phyloP scores from a whole-genome alignment of 2,329 filamentous ascomycete species.

The Hypoxylon sp. region DNA sequence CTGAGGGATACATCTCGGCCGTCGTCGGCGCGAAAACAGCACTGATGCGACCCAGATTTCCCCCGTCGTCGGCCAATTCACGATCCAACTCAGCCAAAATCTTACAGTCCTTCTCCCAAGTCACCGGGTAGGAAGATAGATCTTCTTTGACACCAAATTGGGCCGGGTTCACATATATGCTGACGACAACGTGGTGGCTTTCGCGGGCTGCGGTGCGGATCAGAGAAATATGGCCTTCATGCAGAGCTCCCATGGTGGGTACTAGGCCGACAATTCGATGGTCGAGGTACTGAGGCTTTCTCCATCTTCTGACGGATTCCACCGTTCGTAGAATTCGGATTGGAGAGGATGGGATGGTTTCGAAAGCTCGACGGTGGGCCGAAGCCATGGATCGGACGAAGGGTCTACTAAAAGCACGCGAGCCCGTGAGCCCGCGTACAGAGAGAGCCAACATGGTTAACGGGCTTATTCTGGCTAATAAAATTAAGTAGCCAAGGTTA shows the following conservation, averaged over 20 bases:
- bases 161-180: slow-evolving; percentile 95
- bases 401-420: slow-evolving; percentile 41
- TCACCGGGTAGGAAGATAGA: slow-evolving; percentile 87
- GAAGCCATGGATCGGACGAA: slow-evolving; percentile 45
- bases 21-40: slow-evolving; percentile 90
- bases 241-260: slow-evolving; percentile 98
- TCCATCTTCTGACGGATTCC: slow-evolving; percentile 75
- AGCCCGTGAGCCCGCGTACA: slow-evolving; percentile 42
- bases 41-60: slow-evolving; percentile 75
- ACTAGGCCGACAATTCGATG: slow-evolving; percentile 86
- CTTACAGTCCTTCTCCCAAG: slow-evolving; percentile 82
- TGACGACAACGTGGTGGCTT: slow-evolving; percentile 88
- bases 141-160: slow-evolving; percentile 95
- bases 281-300: slow-evolving; percentile 72
- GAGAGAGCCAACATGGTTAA: slow-evolving; percentile 44
- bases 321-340: slow-evolving; percentile 84
- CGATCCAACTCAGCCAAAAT: slow-evolving; percentile 76
- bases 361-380: slow-evolving; percentile 45
- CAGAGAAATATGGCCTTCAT: slow-evolving; percentile 88
- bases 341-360: slow-evolving; percentile 66
- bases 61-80: slow-evolving; percentile 74
- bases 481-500: slow-evolving; percentile 12
- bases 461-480: background rate
- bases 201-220: slow-evolving; percentile 86
- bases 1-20: slow-evolving; percentile 86